These are phyloP conservation scores for Zygotorulaspora mrakii DNA, from an alignment of 1,139 yeast species.

Conservation along the genomic window DNA sequence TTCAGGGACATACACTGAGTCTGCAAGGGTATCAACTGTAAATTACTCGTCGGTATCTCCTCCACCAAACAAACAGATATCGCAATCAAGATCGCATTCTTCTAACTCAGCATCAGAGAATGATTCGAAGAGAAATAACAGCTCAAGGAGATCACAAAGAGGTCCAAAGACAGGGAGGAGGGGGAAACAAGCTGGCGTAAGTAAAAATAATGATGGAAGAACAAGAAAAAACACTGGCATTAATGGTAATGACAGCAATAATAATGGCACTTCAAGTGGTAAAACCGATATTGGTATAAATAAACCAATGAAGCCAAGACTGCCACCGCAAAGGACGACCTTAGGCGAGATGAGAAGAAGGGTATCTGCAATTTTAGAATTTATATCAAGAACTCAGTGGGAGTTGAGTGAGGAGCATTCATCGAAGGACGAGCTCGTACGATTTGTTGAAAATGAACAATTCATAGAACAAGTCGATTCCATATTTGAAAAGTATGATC, in stretches of 20 bases:
- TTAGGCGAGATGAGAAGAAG: slow-evolving; percentile 81
- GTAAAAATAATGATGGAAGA: slow-evolving; percentile 10
- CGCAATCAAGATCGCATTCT: slow-evolving; percentile 11
- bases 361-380: slow-evolving; percentile 85
- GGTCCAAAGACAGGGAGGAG: slow-evolving; percentile 14
- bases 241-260: too few relatives aligned
- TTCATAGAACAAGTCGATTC: slow-evolving; percentile 37
- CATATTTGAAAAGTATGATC: slow-evolving; percentile 49
- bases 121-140: slow-evolving; percentile 11
- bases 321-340: slow-evolving; percentile 70
- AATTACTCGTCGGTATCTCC: slow-evolving; percentile 4
- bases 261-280: slow-evolving; percentile 4
- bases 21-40: background rate
- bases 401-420: slow-evolving; percentile 72
- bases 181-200: slow-evolving; percentile 17
- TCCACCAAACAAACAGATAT: slow-evolving; percentile 3
- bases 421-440: slow-evolving; percentile 49
- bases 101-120: slow-evolving; percentile 17
- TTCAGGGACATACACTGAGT: too few relatives aligned
- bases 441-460: slow-evolving; percentile 43
- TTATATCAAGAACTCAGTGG: slow-evolving; percentile 76
- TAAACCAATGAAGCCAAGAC: slow-evolving; percentile 76
- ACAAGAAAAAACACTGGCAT: too few relatives aligned
- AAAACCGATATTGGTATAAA: slow-evolving; percentile 41
- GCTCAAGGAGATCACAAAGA: slow-evolving; percentile 14